Conservation (phyloP, 2,329 filamentous ascomycete genomes). For the Hymenoscyphus linearis region DNA sequence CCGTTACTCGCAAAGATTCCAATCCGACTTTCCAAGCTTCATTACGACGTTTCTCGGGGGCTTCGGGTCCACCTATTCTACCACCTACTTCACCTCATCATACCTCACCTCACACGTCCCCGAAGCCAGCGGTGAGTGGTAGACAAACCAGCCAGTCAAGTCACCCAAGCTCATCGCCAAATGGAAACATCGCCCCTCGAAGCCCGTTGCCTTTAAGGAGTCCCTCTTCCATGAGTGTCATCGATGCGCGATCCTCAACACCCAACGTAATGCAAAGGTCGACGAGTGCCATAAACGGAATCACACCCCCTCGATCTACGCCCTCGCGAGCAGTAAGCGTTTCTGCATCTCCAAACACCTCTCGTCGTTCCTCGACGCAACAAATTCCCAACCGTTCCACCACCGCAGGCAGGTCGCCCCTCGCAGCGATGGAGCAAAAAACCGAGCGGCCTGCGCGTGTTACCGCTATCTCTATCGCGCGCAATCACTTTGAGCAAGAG, state of each 20-base stretch:
- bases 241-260: constrained; percentile 36
- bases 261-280: constrained; percentile 40
- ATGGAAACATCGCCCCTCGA: constrained; percentile 22
- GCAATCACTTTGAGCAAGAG: constrained; percentile 30
- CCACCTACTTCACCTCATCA: constrained; percentile 16
- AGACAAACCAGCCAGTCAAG: constrained; percentile 1
- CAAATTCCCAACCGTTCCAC: constrained; percentile 34
- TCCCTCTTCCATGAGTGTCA: constrained; percentile 39
- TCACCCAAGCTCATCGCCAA: constrained; percentile 20
- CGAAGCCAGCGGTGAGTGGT: constrained; percentile 13
- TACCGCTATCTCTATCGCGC: constrained; percentile 43
- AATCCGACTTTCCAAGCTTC: constrained; percentile 28
- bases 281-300: constrained; percentile 37
- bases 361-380: constrained; percentile 40
- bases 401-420: constrained; percentile 36
- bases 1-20: constrained; percentile 15
- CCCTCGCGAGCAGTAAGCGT: constrained; percentile 30
- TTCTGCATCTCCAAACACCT: constrained; percentile 31
- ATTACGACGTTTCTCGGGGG: constrained; percentile 37
- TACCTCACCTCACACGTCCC: constrained; percentile 4
- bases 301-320: constrained; percentile 30
- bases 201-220: constrained; percentile 32
- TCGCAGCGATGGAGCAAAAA: constrained; percentile 32
- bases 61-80: constrained; percentile 14
- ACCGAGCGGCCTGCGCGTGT: constrained; percentile 33